phyloP scores from a whole-genome alignment of 352 stramenopile genomes.

The Phytophthora syringae region DNA sequence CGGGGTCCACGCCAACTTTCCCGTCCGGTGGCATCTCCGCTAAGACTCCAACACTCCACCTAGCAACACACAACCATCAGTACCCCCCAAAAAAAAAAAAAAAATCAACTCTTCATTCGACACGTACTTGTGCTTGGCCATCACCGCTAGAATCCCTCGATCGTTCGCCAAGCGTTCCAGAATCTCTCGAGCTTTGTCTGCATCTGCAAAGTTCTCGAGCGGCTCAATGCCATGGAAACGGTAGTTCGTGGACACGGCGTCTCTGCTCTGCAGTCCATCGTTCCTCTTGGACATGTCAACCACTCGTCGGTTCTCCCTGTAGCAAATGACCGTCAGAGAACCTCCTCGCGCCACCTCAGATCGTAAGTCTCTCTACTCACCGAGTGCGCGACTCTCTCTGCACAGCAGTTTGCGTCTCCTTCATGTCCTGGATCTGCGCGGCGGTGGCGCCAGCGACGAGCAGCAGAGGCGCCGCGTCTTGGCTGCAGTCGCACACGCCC shows the following conservation, averaged over 20 bases:
- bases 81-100: no score
- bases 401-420: slow-evolving; percentile 43
- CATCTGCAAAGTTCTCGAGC: slow-evolving; percentile 64
- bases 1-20: slow-evolving; percentile 88
- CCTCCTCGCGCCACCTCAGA: no score
- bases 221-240: slow-evolving; percentile 78
- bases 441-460: slow-evolving; percentile 58
- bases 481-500: slow-evolving; percentile 38
- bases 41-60: slow-evolving; percentile 87
- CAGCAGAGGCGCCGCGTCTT: slow-evolving; percentile 28
- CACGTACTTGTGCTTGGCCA: slow-evolving; percentile 88
- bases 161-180: slow-evolving; percentile 87
- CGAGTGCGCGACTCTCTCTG: slow-evolving; percentile 53
- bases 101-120: not conserved
- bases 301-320: slow-evolving; percentile 56
- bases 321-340: slow-evolving; percentile 6
- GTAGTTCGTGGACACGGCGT: slow-evolving; percentile 55
- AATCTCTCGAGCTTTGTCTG: slow-evolving; percentile 71
- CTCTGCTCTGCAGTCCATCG: slow-evolving; percentile 35
- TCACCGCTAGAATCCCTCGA: slow-evolving; percentile 86
- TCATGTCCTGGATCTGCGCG: slow-evolving; percentile 61
- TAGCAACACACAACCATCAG: slow-evolving; percentile 19
- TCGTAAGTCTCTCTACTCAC: no score
- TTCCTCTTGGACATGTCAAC: slow-evolving; percentile 72
- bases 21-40: slow-evolving; percentile 92